Evolutionary conservation across 805 yeast species (phyloP).

Genomic region (Myxozyma sirexii): DNA sequence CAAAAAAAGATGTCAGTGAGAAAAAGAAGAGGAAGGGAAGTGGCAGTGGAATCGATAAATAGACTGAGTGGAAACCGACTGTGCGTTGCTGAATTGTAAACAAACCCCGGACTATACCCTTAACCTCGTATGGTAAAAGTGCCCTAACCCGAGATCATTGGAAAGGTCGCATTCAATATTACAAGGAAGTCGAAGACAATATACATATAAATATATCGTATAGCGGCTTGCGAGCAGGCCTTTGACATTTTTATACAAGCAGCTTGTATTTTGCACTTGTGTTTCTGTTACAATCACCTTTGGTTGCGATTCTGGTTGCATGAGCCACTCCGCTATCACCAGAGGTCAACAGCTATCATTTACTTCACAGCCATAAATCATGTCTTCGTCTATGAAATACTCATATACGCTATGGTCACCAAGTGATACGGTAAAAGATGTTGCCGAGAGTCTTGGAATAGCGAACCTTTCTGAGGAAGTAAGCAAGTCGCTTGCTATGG

Average conservation of each 20-base stretch:
- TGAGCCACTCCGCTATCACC: too few species aligned
- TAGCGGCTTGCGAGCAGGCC: too few species aligned
- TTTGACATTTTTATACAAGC: too few species aligned
- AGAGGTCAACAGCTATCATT: too few species aligned
- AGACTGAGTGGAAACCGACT: too few species aligned
- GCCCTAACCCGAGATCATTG: background rate
- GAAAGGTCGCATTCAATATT: background rate
- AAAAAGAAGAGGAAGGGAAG: too few species aligned
- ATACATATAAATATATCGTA: too few species aligned
- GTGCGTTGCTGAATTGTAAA: background rate
- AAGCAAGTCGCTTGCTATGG: constrained; percentile 95
- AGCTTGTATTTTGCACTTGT: too few species aligned
- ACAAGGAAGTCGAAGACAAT: too few species aligned
- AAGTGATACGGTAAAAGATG: constrained; percentile 90
- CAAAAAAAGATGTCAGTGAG: background rate
- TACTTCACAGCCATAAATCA: background rate
- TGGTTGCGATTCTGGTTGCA: too few species aligned
- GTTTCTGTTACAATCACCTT: too few species aligned
- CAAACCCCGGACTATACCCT: background rate
- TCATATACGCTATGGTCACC: constrained; percentile 34
- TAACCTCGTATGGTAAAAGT: background rate
- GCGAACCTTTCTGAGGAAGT: constrained; percentile 80
- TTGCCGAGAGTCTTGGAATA: constrained; percentile 88
- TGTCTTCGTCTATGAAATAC: constrained; percentile 20
- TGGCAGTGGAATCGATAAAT: too few species aligned